A percentile compares a stretch with the other conserved stretches of the same genome.
Evolutionary conservation across 2,329 filamentous ascomycete genomes (phyloP).

Genomic region (Akanthomyces uredinophilus): DNA sequence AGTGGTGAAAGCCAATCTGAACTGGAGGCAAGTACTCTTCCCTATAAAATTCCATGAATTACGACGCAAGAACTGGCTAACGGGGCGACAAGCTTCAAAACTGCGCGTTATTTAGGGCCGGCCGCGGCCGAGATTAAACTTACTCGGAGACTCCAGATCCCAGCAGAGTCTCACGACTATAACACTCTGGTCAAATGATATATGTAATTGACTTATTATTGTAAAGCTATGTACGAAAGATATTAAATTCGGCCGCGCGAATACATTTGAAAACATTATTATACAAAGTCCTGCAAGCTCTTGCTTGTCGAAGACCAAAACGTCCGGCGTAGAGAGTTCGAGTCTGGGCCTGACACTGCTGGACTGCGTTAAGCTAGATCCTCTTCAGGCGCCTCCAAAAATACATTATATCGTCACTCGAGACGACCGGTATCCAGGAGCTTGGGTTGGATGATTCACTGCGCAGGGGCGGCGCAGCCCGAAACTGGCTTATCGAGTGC

Average conservation of each 20-base stretch:
- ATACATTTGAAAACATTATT: too few species aligned
- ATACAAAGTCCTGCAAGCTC: too few species aligned
- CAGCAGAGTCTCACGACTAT: background rate
- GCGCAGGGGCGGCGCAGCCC: background rate
- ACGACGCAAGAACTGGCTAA: background rate
- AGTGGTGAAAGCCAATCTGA: conserved; percentile 20
- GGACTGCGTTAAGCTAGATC: background rate
- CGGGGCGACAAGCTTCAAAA: conserved; percentile 14
- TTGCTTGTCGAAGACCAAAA: too few species aligned
- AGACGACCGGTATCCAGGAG: background rate
- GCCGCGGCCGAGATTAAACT: background rate
- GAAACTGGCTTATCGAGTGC: background rate
- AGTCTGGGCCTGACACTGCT: too few species aligned
- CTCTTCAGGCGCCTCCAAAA: too few species aligned
- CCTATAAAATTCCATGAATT: too few species aligned
- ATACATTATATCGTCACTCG: background rate
- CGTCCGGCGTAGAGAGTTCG: too few species aligned
- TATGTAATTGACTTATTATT: background rate
- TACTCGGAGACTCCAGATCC: background rate
- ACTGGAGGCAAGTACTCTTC: conserved; percentile 15
- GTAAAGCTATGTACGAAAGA: too few species aligned
- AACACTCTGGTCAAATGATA: background rate
- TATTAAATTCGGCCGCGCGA: too few species aligned
- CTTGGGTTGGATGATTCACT: background rate
- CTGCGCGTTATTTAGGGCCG: conserved; percentile 16